These are phyloP conservation scores for Coemansia sp. DNA, from an alignment of 192 early-diverging fungal genomes.

Conservation along the genomic window DNA sequence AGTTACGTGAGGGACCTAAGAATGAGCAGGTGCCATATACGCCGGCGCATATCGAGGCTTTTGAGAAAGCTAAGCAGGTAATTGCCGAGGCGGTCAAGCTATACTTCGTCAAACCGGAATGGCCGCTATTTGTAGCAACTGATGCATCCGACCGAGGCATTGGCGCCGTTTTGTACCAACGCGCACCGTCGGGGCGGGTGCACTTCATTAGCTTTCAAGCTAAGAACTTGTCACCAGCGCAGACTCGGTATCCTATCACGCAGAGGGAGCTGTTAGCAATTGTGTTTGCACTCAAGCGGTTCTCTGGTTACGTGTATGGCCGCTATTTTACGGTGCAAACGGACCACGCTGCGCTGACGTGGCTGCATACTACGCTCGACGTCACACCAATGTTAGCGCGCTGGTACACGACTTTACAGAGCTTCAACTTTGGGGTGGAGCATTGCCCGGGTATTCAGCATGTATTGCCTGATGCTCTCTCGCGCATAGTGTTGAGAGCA, in stretches of 20 bases:
- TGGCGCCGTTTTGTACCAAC: not conserved
- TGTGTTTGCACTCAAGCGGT: not conserved
- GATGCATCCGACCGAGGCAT: not conserved
- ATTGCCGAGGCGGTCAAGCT: not conserved
- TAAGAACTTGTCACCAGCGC: not conserved
- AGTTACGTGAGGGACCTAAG: too few species aligned
- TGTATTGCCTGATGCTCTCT: not conserved
- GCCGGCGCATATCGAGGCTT: too few species aligned
- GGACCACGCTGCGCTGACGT: not conserved
- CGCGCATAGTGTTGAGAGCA: too few species aligned
- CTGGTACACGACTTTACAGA: not conserved
- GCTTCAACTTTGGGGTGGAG: not conserved
- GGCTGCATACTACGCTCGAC: not conserved
- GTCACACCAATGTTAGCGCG: not conserved
- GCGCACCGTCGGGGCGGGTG: not conserved
- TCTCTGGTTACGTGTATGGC: not conserved
- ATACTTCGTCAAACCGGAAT: not conserved
- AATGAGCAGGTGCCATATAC: too few species aligned
- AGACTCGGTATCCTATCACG: not conserved
- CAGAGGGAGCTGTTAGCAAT: not conserved
- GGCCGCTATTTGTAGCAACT: not conserved
- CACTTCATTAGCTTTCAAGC: not conserved
- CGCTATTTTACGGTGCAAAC: not conserved
- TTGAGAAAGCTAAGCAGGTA: too few species aligned
- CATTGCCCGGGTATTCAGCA: not conserved